Evolutionary conservation across 208 protist species (phyloP).

Genomic region (Leishmania major): DNA sequence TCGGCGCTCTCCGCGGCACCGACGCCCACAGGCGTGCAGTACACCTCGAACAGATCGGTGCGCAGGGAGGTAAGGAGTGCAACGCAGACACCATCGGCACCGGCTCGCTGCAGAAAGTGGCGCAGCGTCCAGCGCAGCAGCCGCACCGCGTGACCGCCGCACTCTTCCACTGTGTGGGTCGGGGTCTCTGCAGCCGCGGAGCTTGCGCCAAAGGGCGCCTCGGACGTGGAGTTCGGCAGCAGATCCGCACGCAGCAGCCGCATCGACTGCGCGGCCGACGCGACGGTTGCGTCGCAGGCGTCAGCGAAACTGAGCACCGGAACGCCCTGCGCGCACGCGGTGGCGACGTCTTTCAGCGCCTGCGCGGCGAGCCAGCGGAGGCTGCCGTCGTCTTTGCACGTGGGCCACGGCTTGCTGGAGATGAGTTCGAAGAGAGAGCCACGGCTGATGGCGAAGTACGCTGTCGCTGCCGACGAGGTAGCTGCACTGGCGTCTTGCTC

Average conservation of each 20-base stretch:
- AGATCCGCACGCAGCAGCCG: constrained; percentile 29
- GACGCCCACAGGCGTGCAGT: not conserved
- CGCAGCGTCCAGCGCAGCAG: constrained; percentile 34
- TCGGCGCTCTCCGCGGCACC: constrained; percentile 12
- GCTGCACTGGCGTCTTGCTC: not conserved
- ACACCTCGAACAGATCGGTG: constrained; percentile 21
- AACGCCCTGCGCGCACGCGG: constrained; percentile 26
- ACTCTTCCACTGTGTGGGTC: constrained; percentile 25
- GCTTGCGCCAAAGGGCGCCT: not conserved
- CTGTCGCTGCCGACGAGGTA: constrained; percentile 15
- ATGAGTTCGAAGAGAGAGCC: constrained; percentile 49
- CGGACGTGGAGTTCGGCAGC: not conserved
- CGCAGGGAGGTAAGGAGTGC: constrained; percentile 24
- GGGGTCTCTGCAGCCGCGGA: constrained; percentile 19
- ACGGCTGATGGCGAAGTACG: constrained; percentile 27
- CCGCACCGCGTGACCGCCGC: constrained; percentile 29
- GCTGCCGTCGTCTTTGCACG: constrained; percentile 50
- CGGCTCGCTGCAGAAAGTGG: constrained; percentile 20
- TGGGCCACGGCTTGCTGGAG: constrained; percentile 30
- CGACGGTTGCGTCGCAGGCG: constrained; percentile 18
- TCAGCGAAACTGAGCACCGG: constrained; percentile 34
- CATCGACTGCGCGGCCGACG: constrained; percentile 30
- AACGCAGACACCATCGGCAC: constrained; percentile 14
- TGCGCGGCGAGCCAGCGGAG: constrained; percentile 60
- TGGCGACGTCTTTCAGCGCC: constrained; percentile 59